Conservation (phyloP, 2,329 filamentous ascomycete genomes). For the Monosporascus sp. region DNA sequence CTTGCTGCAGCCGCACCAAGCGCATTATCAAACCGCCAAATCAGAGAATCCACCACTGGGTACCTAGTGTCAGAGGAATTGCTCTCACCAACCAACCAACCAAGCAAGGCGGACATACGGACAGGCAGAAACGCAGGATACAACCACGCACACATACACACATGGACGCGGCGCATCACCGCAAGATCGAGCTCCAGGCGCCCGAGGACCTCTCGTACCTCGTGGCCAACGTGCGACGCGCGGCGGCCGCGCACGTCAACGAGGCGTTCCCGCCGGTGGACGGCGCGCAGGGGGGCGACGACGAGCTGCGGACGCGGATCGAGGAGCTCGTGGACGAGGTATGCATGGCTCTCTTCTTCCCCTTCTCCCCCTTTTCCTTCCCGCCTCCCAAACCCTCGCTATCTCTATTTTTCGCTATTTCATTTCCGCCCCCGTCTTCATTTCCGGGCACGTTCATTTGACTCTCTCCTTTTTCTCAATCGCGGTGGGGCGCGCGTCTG, state of each 20-base stretch:
- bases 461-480: not conserved
- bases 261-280: conserved; percentile 63
- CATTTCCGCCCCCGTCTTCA: not conserved
- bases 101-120: not conserved
- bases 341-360: conserved; percentile 7
- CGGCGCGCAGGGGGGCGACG: conserved; percentile 37
- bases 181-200: conserved; percentile 76
- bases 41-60: too few relatives aligned
- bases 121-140: not conserved
- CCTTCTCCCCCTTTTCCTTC: not conserved
- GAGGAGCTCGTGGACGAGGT: conserved; percentile 57
- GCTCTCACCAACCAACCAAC: not conserved
- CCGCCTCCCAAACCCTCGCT: not conserved
- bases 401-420: not conserved
- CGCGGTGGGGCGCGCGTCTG: too few relatives aligned
- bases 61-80: too few relatives aligned
- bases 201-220: conserved; percentile 68
- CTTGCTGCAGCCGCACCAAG: too few relatives aligned
- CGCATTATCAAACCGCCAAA: too few relatives aligned
- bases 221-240: conserved; percentile 62
- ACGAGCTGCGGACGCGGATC: conserved; percentile 54
- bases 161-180: conserved; percentile 39
- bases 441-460: not conserved
- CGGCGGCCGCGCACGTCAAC: conserved; percentile 62
- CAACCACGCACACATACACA: not conserved